phyloP scores from a whole-genome alignment of 352 stramenopile species.

The Blastocystis sp. region DNA sequence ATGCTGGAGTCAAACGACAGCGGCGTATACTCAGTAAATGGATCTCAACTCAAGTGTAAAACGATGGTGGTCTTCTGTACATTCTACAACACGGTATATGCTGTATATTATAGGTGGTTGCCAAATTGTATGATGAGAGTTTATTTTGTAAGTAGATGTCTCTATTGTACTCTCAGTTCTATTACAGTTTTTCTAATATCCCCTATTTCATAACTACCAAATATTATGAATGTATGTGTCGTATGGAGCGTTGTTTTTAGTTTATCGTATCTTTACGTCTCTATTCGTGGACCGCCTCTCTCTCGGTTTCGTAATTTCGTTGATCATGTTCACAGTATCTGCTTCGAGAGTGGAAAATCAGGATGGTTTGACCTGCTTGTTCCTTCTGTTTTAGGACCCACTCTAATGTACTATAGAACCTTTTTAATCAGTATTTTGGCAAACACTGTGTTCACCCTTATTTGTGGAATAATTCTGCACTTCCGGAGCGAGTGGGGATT shows the following conservation, averaged over 20 bases:
- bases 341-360: constrained; percentile 19
- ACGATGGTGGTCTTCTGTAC: background rate
- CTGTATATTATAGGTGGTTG: background rate
- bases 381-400: background rate
- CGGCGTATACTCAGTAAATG: background rate
- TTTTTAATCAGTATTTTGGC: background rate
- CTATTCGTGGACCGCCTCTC: constrained; percentile 2
- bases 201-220: constrained; percentile 36
- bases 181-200: constrained; percentile 17
- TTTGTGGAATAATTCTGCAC: background rate
- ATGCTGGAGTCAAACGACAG: background rate
- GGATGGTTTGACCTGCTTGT: background rate
- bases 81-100: background rate
- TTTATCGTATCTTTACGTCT: constrained; percentile 35
- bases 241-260: background rate
- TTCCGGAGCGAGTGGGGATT: background rate
- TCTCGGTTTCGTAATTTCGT: background rate
- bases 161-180: background rate
- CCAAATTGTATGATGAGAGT: background rate
- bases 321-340: background rate
- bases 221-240: constrained; percentile 43
- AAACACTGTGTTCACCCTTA: background rate
- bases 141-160: background rate
- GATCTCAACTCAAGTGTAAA: background rate
- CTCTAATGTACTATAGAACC: background rate